Percentiles rank a stretch among this genome's conserved stretches.
Conservation (phyloP, 2,329 filamentous ascomycete species). For the Colletotrichum sidae region DNA sequence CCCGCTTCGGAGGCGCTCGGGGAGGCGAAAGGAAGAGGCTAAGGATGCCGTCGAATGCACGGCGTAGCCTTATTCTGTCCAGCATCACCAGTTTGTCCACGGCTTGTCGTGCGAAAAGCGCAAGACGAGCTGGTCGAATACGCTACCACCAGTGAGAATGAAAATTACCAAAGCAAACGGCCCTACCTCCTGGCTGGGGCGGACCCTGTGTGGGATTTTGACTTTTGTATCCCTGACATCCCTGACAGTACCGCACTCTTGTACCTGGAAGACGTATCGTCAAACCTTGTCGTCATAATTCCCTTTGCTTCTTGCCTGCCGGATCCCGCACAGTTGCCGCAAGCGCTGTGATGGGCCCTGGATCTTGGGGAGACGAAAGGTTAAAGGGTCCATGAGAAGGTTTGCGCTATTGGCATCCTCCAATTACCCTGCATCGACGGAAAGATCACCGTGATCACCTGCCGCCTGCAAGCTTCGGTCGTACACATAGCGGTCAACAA, state of each 20-base stretch:
- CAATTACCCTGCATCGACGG: constrained; percentile 19
- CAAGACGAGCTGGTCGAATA: constrained; percentile 2
- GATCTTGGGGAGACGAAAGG: constrained; percentile 8
- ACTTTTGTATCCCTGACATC: constrained; percentile 31
- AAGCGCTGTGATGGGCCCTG: constrained; percentile 20
- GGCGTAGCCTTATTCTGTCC: constrained; percentile 16
- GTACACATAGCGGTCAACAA: constrained; percentile 30
- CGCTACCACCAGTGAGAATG: constrained; percentile 10
- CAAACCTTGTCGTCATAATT: constrained; percentile 30
- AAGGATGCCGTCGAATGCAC: neutral
- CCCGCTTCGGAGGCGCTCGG: constrained; percentile 28
- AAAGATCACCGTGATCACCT: constrained; percentile 36
- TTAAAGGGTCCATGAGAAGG: constrained; percentile 26
- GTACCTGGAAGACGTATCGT: constrained; percentile 3
- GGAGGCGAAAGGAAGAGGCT: constrained; percentile 10
- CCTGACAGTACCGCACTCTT: neutral
- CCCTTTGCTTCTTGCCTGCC: constrained; percentile 22
- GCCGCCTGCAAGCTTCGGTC: constrained; percentile 22
- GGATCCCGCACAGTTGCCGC: constrained; percentile 11
- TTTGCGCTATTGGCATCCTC: constrained; percentile 35
- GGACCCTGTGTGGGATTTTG: constrained; percentile 20
- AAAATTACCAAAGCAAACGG: constrained; percentile 11
- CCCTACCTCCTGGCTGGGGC: constrained; percentile 14
- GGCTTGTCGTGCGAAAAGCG: constrained; percentile 5
- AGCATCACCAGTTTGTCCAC: neutral